A percentile compares a stretch with the other conserved stretches of the same genome.
phyloP scores from a whole-genome alignment of 768 basidiomycete species.

The Suillus decipiens region DNA sequence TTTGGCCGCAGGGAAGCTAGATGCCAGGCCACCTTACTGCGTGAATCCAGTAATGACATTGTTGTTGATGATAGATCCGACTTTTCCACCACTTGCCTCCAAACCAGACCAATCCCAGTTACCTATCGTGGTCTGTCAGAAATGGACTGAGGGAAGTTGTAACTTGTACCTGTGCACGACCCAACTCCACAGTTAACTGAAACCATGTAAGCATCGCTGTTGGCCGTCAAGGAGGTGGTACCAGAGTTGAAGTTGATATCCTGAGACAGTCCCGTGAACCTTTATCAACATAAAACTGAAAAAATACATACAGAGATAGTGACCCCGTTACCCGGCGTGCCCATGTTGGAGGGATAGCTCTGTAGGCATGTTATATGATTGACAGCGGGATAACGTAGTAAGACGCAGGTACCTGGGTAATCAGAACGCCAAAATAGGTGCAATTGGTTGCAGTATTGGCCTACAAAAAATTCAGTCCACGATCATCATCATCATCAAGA shows the following conservation, averaged over 20 bases:
- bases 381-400: neutral
- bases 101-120: slow-evolving; percentile 55
- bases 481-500: neutral
- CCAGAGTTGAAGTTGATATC: slow-evolving; percentile 49
- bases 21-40: slow-evolving; percentile 4
- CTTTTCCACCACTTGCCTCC: slow-evolving; percentile 43
- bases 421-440: slow-evolving; percentile 54
- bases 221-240: slow-evolving; percentile 45
- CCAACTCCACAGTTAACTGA: slow-evolving; percentile 58
- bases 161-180: slow-evolving; percentile 47
- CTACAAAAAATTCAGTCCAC: slow-evolving; percentile 23
- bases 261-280: slow-evolving; percentile 27
- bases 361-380: slow-evolving; percentile 21
- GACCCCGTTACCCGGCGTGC: slow-evolving; percentile 58
- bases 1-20: neutral
- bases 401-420: slow-evolving; percentile 48
- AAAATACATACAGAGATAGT: slow-evolving; percentile 49
- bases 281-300: neutral
- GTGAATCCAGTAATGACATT: slow-evolving; percentile 35
- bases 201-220: slow-evolving; percentile 43
- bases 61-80: slow-evolving; percentile 36
- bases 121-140: slow-evolving; percentile 29
- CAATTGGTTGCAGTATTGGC: slow-evolving; percentile 56
- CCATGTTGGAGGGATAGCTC: slow-evolving; percentile 57
- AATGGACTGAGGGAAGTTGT: neutral